Conservation (phyloP, 371 early-diverging fungal genomes). For the Mortierella sp. region DNA sequence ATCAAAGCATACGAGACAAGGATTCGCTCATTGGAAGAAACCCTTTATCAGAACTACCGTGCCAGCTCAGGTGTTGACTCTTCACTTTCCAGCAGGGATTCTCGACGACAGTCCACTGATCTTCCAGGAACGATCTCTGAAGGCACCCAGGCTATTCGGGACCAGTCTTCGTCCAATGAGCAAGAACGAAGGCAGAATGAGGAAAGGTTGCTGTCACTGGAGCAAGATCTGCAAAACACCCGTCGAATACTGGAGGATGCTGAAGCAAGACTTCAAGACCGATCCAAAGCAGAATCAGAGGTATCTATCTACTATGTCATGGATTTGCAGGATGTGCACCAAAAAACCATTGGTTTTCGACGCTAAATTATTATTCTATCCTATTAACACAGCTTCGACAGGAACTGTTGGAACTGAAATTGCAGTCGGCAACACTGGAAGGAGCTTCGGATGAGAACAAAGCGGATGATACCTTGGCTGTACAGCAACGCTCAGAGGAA, state of each 20-base stretch:
- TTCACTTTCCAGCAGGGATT: constrained; percentile 32
- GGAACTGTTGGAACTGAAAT: constrained; percentile 36
- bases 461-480: constrained; percentile 4
- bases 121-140: constrained; percentile 38
- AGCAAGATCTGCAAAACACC: constrained; percentile 27
- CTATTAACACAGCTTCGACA: constrained; percentile 50
- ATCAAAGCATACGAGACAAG: constrained; percentile 61
- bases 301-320: too few species aligned
- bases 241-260: constrained; percentile 16
- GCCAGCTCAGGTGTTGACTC: constrained; percentile 34
- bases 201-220: constrained; percentile 17
- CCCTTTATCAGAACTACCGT: constrained; percentile 55
- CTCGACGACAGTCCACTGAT: constrained; percentile 23
- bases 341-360: too few species aligned
- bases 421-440: constrained; percentile 44
- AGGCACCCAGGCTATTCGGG: constrained; percentile 19
- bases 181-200: constrained; percentile 24
- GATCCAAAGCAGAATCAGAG: constrained; percentile 2
- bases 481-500: constrained; percentile 22
- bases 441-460: constrained; percentile 16
- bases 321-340: too few species aligned
- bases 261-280: constrained; percentile 21
- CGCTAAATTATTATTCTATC: too few species aligned
- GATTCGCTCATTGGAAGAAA: constrained; percentile 58
- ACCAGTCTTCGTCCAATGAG: constrained; percentile 32